Base-by-base conservation (phyloP, 1,284 basidiomycete species). In the Ceratobasidium sp. region DNA sequence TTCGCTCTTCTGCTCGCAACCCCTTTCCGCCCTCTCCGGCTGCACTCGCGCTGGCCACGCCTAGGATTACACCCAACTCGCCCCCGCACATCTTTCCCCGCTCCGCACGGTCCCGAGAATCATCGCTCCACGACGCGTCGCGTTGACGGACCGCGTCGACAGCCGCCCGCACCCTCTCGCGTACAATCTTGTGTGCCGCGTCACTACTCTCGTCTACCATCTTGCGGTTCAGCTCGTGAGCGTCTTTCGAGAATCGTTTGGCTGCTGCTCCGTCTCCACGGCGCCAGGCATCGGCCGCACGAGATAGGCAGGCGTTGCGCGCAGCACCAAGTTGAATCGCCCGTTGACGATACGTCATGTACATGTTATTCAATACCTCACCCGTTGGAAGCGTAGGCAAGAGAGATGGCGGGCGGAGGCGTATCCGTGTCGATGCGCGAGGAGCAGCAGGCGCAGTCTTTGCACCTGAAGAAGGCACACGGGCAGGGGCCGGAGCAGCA, bases 271-370 rank as follows among this genome's bases (percentile, higher is more conserved):
- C 96, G 74, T 99, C 96, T 3, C 96, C 95, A 12, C 92, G 85
- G 52, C 93, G 84, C 91, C 93, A 98, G 1, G 96, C 94, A 76
- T 98, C 94, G 0, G 96, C 94, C 3, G 96, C 96, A 50, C 94
- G 88, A 1, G 92, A 93, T n/a, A 99, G 84, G 76, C 93, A 96
- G 12, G 94, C 93, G 76, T 98, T 98, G 35, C 96, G 84, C 42
- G 94, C 93, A 6, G 94, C 92, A 45, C 94, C 95, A 5, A 98
- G 87, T 73, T 96, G 91, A 71, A 98, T 84, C 25, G 93, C 93
- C 29, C 91, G 86, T 34, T 88, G 85, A 5, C 96, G 89, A 74
- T 97, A 96, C 0, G 86, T 78, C 87, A 96, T 90, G 80, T 99
- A 98, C 73, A 96, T 79, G 55, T 79, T 84, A 76, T 89, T 94